phyloP scores from a whole-genome alignment of 345 rosid species.

The Abelmoschus esculentus region DNA sequence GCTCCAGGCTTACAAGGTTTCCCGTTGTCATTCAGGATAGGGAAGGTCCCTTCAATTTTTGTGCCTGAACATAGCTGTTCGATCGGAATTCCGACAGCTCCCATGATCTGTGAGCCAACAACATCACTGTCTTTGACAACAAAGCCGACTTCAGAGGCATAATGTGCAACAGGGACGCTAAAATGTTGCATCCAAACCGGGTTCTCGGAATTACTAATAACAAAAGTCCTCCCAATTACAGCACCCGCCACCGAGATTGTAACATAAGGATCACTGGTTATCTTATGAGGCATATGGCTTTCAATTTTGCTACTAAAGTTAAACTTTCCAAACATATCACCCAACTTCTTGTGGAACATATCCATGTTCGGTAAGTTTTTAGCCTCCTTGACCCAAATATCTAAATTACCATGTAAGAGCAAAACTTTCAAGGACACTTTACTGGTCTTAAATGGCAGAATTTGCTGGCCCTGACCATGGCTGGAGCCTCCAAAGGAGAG shows the following conservation, averaged over 20 bases:
- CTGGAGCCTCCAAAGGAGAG: conserved; percentile 63
- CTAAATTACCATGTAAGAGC: conserved; percentile 75
- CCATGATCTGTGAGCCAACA: conserved; percentile 78
- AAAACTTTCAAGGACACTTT: conserved; percentile 43
- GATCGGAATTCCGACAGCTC: conserved; percentile 69
- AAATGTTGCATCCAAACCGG: conserved; percentile 92
- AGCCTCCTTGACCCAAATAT: conserved; percentile 80
- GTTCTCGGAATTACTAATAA: conserved; percentile 59
- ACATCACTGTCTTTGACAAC: conserved; percentile 74
- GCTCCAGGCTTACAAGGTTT: conserved; percentile 73
- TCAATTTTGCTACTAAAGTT: conserved; percentile 40
- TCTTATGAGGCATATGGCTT: conserved; percentile 39
- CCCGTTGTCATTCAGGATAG: conserved; percentile 48
- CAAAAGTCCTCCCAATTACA: conserved; percentile 77
- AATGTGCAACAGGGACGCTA: conserved; percentile 69
- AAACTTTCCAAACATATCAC: conserved; percentile 49
- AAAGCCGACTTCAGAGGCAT: conserved; percentile 67
- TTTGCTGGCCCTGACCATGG: conserved; percentile 51
- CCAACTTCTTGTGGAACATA: conserved; percentile 58
- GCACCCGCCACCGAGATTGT: conserved; percentile 62
- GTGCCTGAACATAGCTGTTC: conserved; percentile 39
- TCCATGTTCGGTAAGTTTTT: conserved; percentile 88
- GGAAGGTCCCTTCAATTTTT: conserved; percentile 62
- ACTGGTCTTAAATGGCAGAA: conserved; percentile 45
- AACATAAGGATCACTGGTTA: conserved; percentile 89